phyloP scores from a whole-genome alignment of 163 green algal species.

The Coccomyxa subellipsoidea region DNA sequence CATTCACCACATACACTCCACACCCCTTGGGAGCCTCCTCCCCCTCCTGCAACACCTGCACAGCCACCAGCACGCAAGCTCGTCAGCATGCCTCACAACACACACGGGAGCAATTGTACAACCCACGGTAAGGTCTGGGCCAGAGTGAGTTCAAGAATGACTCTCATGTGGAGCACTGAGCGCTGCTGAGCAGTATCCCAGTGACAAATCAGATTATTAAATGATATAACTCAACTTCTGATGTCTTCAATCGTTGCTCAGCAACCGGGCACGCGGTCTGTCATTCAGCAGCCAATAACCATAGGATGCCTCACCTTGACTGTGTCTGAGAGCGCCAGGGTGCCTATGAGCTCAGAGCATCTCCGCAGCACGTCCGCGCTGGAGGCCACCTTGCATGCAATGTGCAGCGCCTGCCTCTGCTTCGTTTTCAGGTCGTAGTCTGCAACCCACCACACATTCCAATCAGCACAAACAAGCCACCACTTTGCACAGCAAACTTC shows the following conservation, averaged over 20 bases:
- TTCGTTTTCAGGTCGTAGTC: conserved; percentile 46
- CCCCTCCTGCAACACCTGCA: conserved; percentile 55
- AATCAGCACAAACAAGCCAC: background rate
- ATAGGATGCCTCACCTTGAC: background rate
- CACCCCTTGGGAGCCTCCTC: conserved; percentile 62
- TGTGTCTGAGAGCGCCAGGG: conserved; percentile 56
- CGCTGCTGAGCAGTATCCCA: background rate
- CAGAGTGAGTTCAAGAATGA: background rate
- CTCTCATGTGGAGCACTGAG: background rate
- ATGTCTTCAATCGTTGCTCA: no score
- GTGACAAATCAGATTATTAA: no score
- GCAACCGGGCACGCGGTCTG: no score
- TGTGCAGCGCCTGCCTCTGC: conserved; percentile 49
- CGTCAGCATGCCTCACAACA: background rate
- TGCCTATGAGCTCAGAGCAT: conserved; percentile 55
- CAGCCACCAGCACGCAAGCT: background rate
- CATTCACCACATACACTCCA: conserved; percentile 83
- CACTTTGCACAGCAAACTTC: no score
- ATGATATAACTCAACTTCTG: no score
- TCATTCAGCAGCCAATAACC: no score
- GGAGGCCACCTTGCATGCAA: conserved; percentile 33
- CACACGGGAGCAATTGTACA: background rate
- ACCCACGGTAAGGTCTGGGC: background rate
- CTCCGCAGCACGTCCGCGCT: background rate
- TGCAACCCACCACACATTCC: background rate